These are phyloP conservation scores for Suhomyces bolitotheri DNA, from an alignment of 1,139 yeast species.

Conservation along the genomic window DNA sequence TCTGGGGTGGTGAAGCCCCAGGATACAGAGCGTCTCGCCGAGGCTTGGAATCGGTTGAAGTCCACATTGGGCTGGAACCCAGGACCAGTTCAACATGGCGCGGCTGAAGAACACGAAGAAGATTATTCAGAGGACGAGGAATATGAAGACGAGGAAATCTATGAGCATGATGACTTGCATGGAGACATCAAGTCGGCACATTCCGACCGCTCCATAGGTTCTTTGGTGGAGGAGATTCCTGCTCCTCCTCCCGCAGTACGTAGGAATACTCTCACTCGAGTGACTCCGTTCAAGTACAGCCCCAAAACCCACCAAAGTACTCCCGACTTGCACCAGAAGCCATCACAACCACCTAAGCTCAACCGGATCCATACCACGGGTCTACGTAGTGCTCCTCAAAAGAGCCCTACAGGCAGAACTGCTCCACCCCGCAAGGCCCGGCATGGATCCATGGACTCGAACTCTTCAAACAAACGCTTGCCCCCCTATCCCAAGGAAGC, in stretches of 20 bases:
- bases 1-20: conserved; percentile 29
- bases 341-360: conserved; percentile 14
- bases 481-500: conserved; percentile 21
- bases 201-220: conserved; percentile 5
- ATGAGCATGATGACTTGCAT: not conserved
- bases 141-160: conserved; percentile 3
- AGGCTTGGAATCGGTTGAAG: conserved; percentile 11
- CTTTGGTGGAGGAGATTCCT: conserved; percentile 4
- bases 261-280: conserved; percentile 24
- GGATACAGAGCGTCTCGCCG: conserved; percentile 19
- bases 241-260: conserved; percentile 17
- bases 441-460: conserved; percentile 14
- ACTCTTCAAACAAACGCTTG: conserved; percentile 16
- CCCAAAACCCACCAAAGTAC: conserved; percentile 18
- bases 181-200: conserved; percentile 3
- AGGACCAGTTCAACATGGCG: conserved; percentile 1
- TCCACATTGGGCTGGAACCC: conserved; percentile 11
- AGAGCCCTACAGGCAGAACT: conserved; percentile 5
- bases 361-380: conserved; percentile 18
- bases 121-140: conserved; percentile 11
- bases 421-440: conserved; percentile 9
- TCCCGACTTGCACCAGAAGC: conserved; percentile 18
- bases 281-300: conserved; percentile 26
- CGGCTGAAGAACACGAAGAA: conserved; percentile 1
- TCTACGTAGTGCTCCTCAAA: conserved; percentile 5